Evolutionary conservation across 2,329 filamentous ascomycete genomes (phyloP).

Genomic region (Pseudogymnoascus sp.): DNA sequence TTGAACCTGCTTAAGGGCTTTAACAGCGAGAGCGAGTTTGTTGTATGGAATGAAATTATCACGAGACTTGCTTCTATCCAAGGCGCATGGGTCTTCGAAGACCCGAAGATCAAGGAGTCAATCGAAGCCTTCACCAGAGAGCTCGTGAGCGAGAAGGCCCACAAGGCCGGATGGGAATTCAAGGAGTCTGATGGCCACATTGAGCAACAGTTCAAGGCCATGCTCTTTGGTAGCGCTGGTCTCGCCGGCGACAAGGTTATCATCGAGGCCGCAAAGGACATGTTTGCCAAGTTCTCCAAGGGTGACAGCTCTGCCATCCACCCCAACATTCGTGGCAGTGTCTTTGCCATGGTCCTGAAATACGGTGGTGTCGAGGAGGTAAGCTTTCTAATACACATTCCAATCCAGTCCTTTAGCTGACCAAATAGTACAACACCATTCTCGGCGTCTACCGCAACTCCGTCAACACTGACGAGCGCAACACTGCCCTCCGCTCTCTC

Average conservation of each 20-base stretch:
- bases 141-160: constrained; percentile 70
- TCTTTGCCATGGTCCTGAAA: constrained; percentile 77
- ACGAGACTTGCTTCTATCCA: constrained; percentile 72
- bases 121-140: constrained; percentile 77
- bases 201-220: constrained; percentile 86
- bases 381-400: constrained; percentile 23
- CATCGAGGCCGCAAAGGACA: constrained; percentile 73
- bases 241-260: constrained; percentile 71
- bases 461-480: constrained; percentile 78
- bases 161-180: constrained; percentile 84
- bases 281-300: constrained; percentile 77
- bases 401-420: background rate
- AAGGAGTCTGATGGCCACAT: constrained; percentile 79
- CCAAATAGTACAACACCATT: constrained; percentile 61
- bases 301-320: constrained; percentile 79
- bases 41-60: constrained; percentile 91
- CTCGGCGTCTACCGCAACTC: constrained; percentile 69
- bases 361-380: constrained; percentile 79
- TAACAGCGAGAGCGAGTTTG: constrained; percentile 75
- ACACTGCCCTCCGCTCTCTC: constrained; percentile 77
- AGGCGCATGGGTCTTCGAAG: constrained; percentile 82
- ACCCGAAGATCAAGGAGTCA: constrained; percentile 62
- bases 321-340: constrained; percentile 80
- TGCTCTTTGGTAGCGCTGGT: constrained; percentile 81
- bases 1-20: constrained; percentile 81